Base-by-base conservation (phyloP, 805 yeast species). In the Pachysolen tannophilus region DNA sequence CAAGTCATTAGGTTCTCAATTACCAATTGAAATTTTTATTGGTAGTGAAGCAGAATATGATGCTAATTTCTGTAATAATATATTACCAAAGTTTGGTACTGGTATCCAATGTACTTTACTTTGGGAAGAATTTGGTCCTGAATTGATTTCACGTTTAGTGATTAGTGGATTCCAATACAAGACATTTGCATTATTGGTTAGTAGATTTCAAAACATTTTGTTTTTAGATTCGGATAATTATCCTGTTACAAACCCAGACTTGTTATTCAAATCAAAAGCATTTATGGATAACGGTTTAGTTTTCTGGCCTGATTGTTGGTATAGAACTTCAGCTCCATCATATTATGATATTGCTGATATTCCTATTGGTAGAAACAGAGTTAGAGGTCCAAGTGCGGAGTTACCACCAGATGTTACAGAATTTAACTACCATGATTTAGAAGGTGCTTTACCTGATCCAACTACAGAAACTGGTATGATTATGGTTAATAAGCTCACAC, bases 281-380 rank as follows among this genome's bases (percentile, higher is more conserved):
- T 84, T 71, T 54, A 41, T 41, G 4, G 50, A 64, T 7, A 54
- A 60, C 30, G 78, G 82, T 30, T 51, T 75, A 46, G 55, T 78
- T 8, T 45, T 74, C 20, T 73, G 78, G 78, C 79, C 79, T 3
- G 79, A 73, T 47, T 73, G 69, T 46, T 73, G 79, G 79, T 63
- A 66, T 43, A 56, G 79, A 30, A 68, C 73, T 8, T 71, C 78
- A 0, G 67, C 72, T 17, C 78, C 78, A 4, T 49, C 50, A 26
- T 72, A 59, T 45, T 72, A 69, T 45, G 44, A 58, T 20, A 58
- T 73, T 20, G 66, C 73, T 0, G 69, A 65, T 4, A 51, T 58
- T 11, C 31, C 43, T 13, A 30, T 59, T 17, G 54, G 56, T 8
- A 31, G 39, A 42, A 52, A 42, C 57, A 61, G 53, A 19, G 48